Evolutionary conservation across 768 basidiomycete genomes (phyloP), one percentile per base, ranked within the genome.

Genomic region (Xerocomus brunneocitrinus): DNA sequence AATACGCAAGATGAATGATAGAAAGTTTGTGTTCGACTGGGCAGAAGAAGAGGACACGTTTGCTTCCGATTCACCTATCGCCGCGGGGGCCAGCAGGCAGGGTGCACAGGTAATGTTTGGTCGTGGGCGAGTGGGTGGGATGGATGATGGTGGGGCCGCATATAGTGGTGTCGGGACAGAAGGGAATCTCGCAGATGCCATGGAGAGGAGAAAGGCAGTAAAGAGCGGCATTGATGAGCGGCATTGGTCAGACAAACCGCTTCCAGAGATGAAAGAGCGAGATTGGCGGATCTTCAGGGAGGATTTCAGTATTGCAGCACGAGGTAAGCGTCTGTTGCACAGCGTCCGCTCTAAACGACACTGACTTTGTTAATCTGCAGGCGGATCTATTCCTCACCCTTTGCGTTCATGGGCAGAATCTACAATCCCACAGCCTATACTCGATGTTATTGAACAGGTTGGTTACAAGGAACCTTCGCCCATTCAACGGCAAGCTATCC

Each of bases 1-100:
- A 71, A 89, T 92, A 61, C 85, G 92, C 51, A 95, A 94, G 73
- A 92, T 90, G 82, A 91, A 89, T 65, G 93, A 95, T 70, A 85
- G 92, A 71, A 95, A 95, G 72, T 93, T 98, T 67, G 91, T 95
- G n/a, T 99, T 99, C 65, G 97, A 98, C 69, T 99, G 97, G 97
- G 94, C 95, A 65, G 85, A 85, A 46, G 89, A 88, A 68, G 97
- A 99, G 63, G 97, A 99, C 69, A 99, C 97, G 13, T 86, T 89
- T 63, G 75, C 82, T 8, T 83, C 80, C 30, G 89, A 90, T 64
- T 82, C 87, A 14, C 85, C 86, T n/a, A 76, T 81, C 13, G 84
- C 84, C 6, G 79, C 81, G 5, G 88, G 86, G 2, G 78, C 78
- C 49, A 83, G 84, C 50, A 77, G 88, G 27, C 89, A 91, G 66